Evolutionary conservation across 2,329 filamentous ascomycete species (phyloP).

Genomic region (Apiospora kogelbergensis): DNA sequence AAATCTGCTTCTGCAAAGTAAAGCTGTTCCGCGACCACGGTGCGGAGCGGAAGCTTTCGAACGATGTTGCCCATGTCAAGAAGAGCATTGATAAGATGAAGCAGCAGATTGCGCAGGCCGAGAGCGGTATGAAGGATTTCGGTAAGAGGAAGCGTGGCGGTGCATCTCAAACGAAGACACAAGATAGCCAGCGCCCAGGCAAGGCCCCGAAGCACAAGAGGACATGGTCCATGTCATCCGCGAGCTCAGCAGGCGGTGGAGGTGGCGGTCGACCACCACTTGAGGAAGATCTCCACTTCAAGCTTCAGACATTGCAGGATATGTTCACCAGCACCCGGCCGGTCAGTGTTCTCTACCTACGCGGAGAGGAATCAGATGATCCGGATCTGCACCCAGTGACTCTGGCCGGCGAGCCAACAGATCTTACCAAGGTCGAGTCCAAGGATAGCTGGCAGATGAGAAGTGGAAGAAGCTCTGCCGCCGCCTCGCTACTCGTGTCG

Average conservation of each 20-base stretch:
- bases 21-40: constrained; percentile 97
- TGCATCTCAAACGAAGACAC: constrained; percentile 41
- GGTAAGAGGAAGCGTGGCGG: constrained; percentile 62
- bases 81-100: constrained; percentile 96
- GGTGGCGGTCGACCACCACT: constrained; percentile 49
- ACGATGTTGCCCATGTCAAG: constrained; percentile 91
- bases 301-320: constrained; percentile 76
- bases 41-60: constrained; percentile 90
- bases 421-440: constrained; percentile 54
- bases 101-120: constrained; percentile 82
- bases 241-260: constrained; percentile 56
- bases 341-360: constrained; percentile 74
- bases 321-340: constrained; percentile 86
- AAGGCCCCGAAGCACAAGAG: constrained; percentile 89
- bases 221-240: constrained; percentile 92
- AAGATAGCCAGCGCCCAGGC: constrained; percentile 62
- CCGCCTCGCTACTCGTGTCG: constrained; percentile 62
- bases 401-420: constrained; percentile 65
- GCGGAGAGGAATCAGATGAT: constrained; percentile 76
- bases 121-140: constrained; percentile 66
- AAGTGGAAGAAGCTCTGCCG: constrained; percentile 58
- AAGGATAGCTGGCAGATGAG: constrained; percentile 53
- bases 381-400: constrained; percentile 76
- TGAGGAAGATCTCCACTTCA: constrained; percentile 77
- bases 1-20: constrained; percentile 94